A percentile compares a stretch with the other conserved stretches of the same genome.
phyloP scores from a whole-genome alignment of 441 rosid species.

The Brassica hybrid region DNA sequence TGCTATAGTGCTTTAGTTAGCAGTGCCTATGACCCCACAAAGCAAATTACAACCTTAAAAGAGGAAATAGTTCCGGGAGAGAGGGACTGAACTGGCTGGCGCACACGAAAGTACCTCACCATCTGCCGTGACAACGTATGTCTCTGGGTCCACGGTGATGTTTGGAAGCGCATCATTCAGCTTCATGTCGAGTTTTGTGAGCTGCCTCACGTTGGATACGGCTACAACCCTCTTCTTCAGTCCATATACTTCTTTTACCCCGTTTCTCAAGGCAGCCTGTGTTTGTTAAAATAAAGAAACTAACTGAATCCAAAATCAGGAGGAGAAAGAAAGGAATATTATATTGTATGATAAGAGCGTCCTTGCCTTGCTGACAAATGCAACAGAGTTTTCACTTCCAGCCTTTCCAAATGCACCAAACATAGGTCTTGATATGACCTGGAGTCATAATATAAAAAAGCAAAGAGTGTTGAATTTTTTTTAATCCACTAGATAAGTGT shows the following conservation, averaged over 20 bases:
- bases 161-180: slow-evolving; percentile 79
- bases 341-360: slow-evolving; percentile 10
- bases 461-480: slow-evolving; percentile 14
- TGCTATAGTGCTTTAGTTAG: neutral
- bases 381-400: slow-evolving; percentile 79
- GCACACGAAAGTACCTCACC: slow-evolving; percentile 63
- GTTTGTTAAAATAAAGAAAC: neutral
- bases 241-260: slow-evolving; percentile 64
- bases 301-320: neutral
- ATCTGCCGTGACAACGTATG: slow-evolving; percentile 71
- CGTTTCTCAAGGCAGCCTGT: slow-evolving; percentile 66
- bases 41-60: slow-evolving; percentile 47
- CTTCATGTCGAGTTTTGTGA: slow-evolving; percentile 89
- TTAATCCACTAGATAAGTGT: neutral
- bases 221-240: slow-evolving; percentile 79
- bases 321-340: neutral
- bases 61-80: slow-evolving; percentile 85
- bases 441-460: neutral
- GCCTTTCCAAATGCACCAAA: slow-evolving; percentile 95
- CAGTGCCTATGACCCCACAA: neutral
- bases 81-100: slow-evolving; percentile 79
- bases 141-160: slow-evolving; percentile 89
- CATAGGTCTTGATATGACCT: slow-evolving; percentile 94
- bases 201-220: slow-evolving; percentile 64
- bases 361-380: slow-evolving; percentile 91